These are phyloP conservation scores for Delphinella strobiligena DNA, from an alignment of 2,329 filamentous ascomycete species.

Conservation along the genomic window DNA sequence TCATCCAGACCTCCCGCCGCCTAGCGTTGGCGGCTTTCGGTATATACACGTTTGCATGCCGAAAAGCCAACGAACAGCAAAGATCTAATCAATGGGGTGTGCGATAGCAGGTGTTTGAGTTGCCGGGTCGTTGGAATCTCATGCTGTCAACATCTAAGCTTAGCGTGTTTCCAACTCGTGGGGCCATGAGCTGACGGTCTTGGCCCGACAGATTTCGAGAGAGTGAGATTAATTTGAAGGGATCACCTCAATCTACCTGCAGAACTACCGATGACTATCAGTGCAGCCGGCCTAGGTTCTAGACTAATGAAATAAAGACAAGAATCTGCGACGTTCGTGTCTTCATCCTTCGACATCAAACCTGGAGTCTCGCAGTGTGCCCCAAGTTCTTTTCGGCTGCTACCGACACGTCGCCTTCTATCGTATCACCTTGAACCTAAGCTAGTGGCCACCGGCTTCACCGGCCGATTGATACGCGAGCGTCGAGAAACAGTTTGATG, in stretches of 20 bases:
- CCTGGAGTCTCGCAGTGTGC: too few species aligned
- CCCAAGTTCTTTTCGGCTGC: neutral
- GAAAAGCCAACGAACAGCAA: too few species aligned
- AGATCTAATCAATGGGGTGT: neutral
- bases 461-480: neutral
- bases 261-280: too few species aligned
- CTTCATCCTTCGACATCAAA: neutral
- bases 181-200: neutral
- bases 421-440: too few species aligned
- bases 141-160: neutral
- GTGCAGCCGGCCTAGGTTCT: too few species aligned
- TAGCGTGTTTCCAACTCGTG: neutral
- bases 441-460: too few species aligned
- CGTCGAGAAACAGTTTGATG: neutral
- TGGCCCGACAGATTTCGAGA: too few species aligned
- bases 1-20: too few species aligned
- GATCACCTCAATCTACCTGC: too few species aligned
- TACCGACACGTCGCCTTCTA: neutral
- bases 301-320: too few species aligned
- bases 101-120: neutral
- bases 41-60: neutral
- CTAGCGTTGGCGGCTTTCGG: neutral
- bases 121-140: neutral
- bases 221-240: too few species aligned
- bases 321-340: neutral